A percentile compares a stretch with the other conserved stretches of the same genome.
These are phyloP conservation scores for Penicillium expansum DNA, from an alignment of 2,329 filamentous ascomycete genomes.

Conservation along the genomic window DNA sequence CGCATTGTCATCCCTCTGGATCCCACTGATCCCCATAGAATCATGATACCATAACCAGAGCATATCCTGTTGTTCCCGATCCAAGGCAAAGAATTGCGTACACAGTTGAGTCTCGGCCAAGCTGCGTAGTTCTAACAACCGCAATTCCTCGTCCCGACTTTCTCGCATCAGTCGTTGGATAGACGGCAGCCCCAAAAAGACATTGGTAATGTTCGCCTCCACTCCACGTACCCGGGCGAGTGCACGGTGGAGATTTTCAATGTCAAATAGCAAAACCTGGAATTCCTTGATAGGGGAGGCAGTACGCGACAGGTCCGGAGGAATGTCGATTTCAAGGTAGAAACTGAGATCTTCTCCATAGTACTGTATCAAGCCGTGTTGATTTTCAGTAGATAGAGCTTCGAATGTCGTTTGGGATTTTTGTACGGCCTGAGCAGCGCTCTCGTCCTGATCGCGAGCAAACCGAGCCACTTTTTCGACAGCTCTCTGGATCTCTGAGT, in stretches of 20 bases:
- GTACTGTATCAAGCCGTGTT: not conserved
- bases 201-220: not conserved
- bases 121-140: not conserved
- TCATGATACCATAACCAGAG: not conserved
- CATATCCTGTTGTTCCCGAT: not conserved
- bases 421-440: not conserved
- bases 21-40: not conserved
- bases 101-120: not conserved
- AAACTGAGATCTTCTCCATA: not conserved
- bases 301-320: not conserved
- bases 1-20: not conserved
- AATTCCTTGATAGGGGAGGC: not conserved
- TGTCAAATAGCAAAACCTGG: not conserved
- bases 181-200: not conserved
- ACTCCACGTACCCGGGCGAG: not conserved
- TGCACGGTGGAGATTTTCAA: not conserved
- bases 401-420: not conserved
- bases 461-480: not conserved
- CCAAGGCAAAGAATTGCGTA: not conserved
- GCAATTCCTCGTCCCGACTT: not conserved
- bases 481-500: not conserved
- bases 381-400: not conserved
- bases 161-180: not conserved
- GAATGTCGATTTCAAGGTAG: not conserved
- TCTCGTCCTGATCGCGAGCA: not conserved